Base-by-base conservation (phyloP, 2,329 filamentous ascomycete genomes). In the Talaromyces funiculosus region DNA sequence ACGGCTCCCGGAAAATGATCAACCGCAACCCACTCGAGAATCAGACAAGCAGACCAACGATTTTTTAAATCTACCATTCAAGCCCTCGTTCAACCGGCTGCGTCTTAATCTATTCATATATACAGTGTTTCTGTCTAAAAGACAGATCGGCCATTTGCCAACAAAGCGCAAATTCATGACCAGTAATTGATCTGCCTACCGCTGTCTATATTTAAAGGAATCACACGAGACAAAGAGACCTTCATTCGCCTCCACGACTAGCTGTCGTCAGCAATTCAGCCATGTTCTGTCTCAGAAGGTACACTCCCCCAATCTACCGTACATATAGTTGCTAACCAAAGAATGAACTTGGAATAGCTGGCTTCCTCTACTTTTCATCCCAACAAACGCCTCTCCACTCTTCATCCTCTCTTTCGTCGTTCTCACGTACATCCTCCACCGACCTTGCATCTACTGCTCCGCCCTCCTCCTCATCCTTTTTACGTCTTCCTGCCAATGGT, bases 401-500 rank as follows among this genome's bases (percentile, higher is more conserved):
- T 92, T 93, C 79, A 90, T 94, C 73, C 85, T 93, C 78, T 84
- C 91, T 77, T 91, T 94, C 82, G 88, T 99, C 79, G 83, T 91
- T 66, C 91, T 92, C 75, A 96, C 92, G 66, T 97, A 96, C 81
- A 90, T 96, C 77, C 87, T 99, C 69, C 96, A 97, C 78, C 88
- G 93, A 59, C 94, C 94, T 58, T 99, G 94, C 80, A 88, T 96
- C 68, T 99, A 99, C 83, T 99, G 94, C 84, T 96, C 92, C 63
- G 87, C 97, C 64, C 88, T 99, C 58, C 90, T 99, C 53, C 84
- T 96, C 66, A 92, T 97, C 68, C 90, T 99, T 67, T 96, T 97
- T 80, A 84, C 92, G 66, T 95, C 92, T 26, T 92, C 89, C 26
- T 94, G 90, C 76, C 88, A 92, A 82, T 94, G 90, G 90, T 90